These are phyloP conservation scores for Antitrichia curtipendula DNA, from an alignment of 225 moss, liverwort and hornwort species.

Conservation along the genomic window DNA sequence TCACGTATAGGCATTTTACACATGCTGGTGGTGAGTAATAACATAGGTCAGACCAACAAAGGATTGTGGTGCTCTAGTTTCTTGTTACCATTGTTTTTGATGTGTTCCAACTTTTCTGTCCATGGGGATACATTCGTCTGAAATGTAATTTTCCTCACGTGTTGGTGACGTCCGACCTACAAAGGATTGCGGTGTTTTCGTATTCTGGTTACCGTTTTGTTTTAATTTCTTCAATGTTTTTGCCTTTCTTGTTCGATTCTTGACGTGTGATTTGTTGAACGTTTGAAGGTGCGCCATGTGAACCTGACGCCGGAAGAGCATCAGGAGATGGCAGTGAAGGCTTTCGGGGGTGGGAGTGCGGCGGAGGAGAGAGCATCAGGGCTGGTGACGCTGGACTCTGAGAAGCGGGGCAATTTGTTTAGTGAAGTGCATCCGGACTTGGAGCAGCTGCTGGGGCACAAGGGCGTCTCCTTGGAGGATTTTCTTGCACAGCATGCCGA, in stretches of 20 bases:
- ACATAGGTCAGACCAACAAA: neutral
- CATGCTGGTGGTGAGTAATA: too few relatives aligned
- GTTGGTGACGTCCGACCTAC: too few relatives aligned
- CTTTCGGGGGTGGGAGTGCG: neutral
- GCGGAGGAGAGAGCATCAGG: neutral
- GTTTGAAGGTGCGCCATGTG: neutral
- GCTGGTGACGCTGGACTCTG: neutral
- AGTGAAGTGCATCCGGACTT: neutral
- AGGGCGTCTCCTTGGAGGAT: neutral
- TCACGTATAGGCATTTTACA: neutral
- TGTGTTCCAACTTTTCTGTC: neutral
- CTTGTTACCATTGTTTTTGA: too few relatives aligned
- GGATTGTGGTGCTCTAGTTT: neutral
- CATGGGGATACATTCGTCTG: neutral
- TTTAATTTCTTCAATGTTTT: too few relatives aligned
- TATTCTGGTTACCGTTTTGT: neutral
- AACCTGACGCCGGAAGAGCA: slow-evolving; percentile 20
- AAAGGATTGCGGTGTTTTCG: neutral
- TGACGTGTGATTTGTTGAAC: neutral
- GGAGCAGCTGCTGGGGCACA: slow-evolving; percentile 6
- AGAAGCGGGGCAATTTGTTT: neutral
- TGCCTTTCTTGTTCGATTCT: neutral
- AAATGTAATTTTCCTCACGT: neutral
- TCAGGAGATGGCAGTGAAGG: neutral
- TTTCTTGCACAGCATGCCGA: neutral